phyloP scores from a whole-genome alignment of 345 rosid genomes.

The Linum usitatissimum region DNA sequence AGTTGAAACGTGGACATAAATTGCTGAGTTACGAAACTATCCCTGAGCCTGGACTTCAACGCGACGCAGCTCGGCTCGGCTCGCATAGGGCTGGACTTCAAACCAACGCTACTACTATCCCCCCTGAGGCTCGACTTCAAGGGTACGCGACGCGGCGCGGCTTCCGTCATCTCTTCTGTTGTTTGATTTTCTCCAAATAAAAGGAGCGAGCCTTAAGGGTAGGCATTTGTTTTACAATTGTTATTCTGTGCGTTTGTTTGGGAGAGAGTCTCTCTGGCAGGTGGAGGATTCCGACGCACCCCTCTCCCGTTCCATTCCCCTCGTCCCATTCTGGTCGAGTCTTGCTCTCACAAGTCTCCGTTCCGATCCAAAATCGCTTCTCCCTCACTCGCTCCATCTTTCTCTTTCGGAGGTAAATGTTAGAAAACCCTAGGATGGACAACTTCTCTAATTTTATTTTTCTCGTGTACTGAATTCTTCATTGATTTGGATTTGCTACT shows the following conservation, averaged over 20 bases:
- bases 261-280: not conserved
- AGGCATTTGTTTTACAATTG: not conserved
- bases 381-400: not conserved
- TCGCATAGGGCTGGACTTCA: conserved; percentile 10
- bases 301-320: not conserved
- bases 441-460: too few species aligned
- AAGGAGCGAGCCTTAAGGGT: not conserved
- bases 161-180: not conserved
- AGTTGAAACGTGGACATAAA: too few species aligned
- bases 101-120: conserved; percentile 3
- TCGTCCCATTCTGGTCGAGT: not conserved
- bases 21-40: too few species aligned
- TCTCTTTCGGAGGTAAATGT: not conserved
- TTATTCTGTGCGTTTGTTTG: not conserved
- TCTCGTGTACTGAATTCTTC: too few species aligned
- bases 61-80: too few species aligned
- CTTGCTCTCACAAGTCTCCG: not conserved
- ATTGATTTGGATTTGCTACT: not conserved
- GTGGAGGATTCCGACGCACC: not conserved
- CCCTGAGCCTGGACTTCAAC: too few species aligned
- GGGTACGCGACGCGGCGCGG: conserved; percentile 13
- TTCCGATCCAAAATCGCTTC: not conserved
- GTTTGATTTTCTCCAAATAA: too few species aligned
- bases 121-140: too few species aligned
- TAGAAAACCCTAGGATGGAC: not conserved